phyloP scores from a whole-genome alignment of 345 rosid genomes.

The Cardamine occulta region DNA sequence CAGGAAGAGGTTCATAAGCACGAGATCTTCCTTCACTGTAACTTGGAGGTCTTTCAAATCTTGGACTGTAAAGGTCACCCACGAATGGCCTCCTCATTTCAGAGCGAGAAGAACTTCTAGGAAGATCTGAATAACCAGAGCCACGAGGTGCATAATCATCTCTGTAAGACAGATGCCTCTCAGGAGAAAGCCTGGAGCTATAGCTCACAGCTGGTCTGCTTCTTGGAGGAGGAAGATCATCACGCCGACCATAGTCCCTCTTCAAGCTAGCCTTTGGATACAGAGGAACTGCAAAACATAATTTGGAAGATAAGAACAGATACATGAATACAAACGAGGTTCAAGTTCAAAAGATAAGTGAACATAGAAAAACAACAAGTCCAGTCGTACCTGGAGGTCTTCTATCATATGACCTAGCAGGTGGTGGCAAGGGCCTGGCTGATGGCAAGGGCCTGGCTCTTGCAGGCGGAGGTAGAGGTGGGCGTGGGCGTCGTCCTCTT shows the following conservation, averaged over 20 bases:
- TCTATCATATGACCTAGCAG: conserved; percentile 80
- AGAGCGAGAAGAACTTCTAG: conserved; percentile 68
- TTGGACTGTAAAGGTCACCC: conserved; percentile 76
- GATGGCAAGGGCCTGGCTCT: conserved; percentile 68
- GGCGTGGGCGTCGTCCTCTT: conserved; percentile 81
- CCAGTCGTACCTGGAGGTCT: conserved; percentile 72
- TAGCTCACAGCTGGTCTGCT: conserved; percentile 76
- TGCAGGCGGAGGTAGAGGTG: conserved; percentile 65
- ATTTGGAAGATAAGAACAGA: conserved; percentile 13
- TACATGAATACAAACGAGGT: background rate
- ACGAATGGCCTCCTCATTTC: conserved; percentile 76
- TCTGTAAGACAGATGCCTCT: conserved; percentile 75
- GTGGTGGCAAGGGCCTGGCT: conserved; percentile 68
- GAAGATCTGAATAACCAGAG: conserved; percentile 73
- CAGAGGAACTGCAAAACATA: conserved; percentile 60
- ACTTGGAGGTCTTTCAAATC: conserved; percentile 80
- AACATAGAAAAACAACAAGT: conserved; percentile 1
- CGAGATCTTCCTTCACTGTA: conserved; percentile 80
- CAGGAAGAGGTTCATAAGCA: conserved; percentile 83
- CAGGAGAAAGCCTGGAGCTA: conserved; percentile 70
- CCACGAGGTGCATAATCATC: conserved; percentile 79
- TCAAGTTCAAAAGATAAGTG: background rate
- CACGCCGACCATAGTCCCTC: conserved; percentile 81
- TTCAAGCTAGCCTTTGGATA: conserved; percentile 75
- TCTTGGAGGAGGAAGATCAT: conserved; percentile 84